Percentiles rank a stretch among this genome's conserved stretches.
These are phyloP conservation scores for Aegilops bicornis DNA, from an alignment of 176 grass and related monocot species.

Conservation along the genomic window DNA sequence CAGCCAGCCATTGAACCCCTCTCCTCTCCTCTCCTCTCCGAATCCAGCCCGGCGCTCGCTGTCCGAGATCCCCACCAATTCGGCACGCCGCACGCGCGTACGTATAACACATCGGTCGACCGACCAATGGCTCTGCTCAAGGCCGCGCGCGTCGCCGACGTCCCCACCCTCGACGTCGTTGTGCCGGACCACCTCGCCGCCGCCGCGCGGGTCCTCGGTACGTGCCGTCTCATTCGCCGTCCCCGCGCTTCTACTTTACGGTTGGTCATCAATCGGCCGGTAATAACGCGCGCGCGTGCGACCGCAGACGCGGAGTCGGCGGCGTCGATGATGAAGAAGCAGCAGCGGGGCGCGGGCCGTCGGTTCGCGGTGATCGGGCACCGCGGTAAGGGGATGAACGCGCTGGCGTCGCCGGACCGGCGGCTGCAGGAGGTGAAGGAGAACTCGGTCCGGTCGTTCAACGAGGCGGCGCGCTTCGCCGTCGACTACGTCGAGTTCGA, in stretches of 20 bases:
- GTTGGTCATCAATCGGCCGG: too few species aligned
- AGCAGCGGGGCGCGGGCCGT: background rate
- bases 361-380: conserved; percentile 77
- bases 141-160: conserved; percentile 70
- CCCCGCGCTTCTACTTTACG: too few species aligned
- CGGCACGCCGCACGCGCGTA: background rate
- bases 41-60: background rate
- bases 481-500: conserved; percentile 95
- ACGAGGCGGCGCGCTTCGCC: conserved; percentile 73
- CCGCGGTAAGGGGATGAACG: conserved; percentile 98
- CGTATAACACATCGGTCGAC: background rate
- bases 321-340: background rate
- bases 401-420: conserved; percentile 61
- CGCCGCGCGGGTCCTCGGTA: conserved; percentile 39
- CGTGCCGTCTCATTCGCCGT: too few species aligned
- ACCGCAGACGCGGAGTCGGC: background rate
- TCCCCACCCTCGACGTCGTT: conserved; percentile 56
- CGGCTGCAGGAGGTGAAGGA: conserved; percentile 82
- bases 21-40: background rate
- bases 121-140: conserved; percentile 61
- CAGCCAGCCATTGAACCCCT: background rate
- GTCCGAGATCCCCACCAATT: background rate
- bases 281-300: too few species aligned
- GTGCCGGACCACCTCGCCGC: conserved; percentile 28
- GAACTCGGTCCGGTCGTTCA: conserved; percentile 87